A percentile compares a stretch with the other conserved stretches of the same genome.
These are phyloP conservation scores for Omphalea diandra DNA, from an alignment of 441 rosid genomes.

Conservation along the genomic window DNA sequence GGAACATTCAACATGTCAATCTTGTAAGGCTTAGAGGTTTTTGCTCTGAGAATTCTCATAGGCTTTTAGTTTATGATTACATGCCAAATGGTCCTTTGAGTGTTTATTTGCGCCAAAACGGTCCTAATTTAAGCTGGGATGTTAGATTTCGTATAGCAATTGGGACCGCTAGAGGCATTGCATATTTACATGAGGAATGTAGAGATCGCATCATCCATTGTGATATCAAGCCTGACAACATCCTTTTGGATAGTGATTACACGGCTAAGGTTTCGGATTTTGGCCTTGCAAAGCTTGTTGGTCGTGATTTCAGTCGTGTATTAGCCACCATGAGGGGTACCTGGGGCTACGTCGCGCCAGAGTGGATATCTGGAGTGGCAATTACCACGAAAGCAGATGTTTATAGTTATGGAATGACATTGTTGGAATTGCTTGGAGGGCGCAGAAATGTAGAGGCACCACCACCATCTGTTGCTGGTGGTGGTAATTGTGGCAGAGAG, in stretches of 20 bases:
- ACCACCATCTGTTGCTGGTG: constrained; percentile 39
- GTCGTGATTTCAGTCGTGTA: constrained; percentile 83
- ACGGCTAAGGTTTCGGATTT: constrained; percentile 77
- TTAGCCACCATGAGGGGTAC: constrained; percentile 88
- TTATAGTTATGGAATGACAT: constrained; percentile 90
- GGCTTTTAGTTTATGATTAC: constrained; percentile 82
- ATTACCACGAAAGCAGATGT: constrained; percentile 86
- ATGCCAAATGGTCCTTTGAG: constrained; percentile 89
- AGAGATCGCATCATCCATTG: constrained; percentile 91
- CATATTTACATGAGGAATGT: constrained; percentile 84
- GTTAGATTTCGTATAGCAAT: constrained; percentile 58
- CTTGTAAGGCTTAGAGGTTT: constrained; percentile 87
- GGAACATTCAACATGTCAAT: constrained; percentile 82
- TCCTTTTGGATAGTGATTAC: constrained; percentile 65
- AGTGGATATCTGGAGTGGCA: constrained; percentile 87
- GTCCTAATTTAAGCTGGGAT: constrained; percentile 68
- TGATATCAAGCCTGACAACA: constrained; percentile 91
- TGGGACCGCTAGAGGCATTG: constrained; percentile 78
- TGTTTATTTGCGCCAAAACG: constrained; percentile 43
- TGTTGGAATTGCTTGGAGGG: constrained; percentile 77
- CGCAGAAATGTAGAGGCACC: constrained; percentile 68
- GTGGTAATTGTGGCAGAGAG: constrained; percentile 26
- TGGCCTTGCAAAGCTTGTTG: constrained; percentile 80
- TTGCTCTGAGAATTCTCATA: constrained; percentile 68
- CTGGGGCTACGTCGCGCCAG: constrained; percentile 91